Conservation (phyloP, 768 basidiomycete genomes). For the Boletus speciosus region DNA sequence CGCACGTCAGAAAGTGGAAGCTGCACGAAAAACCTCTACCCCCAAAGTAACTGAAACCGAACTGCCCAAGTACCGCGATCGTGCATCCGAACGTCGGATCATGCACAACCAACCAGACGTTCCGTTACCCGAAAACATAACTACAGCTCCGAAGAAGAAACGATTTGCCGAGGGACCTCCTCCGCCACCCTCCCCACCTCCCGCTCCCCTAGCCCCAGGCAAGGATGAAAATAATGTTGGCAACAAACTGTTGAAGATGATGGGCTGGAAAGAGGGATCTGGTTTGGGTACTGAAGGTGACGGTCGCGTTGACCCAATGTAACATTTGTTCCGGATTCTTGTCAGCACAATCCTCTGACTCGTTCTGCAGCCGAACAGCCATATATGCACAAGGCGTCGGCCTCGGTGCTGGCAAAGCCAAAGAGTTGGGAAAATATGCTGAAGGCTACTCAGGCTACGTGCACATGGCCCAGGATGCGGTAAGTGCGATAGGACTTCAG, state of each 20-base stretch:
- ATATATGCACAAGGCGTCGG: slow-evolving; percentile 88
- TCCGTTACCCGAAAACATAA: slow-evolving; percentile 56
- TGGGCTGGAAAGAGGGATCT: slow-evolving; percentile 94
- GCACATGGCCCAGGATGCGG: slow-evolving; percentile 68
- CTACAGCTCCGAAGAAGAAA: slow-evolving; percentile 38
- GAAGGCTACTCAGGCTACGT: slow-evolving; percentile 71
- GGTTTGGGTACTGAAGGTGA: slow-evolving; percentile 82
- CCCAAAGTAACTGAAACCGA: slow-evolving; percentile 34
- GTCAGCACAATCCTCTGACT: slow-evolving; percentile 6
- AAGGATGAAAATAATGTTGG: slow-evolving; percentile 86
- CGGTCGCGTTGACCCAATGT: slow-evolving; percentile 88
- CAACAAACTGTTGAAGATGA: slow-evolving; percentile 91
- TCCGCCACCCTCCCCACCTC: slow-evolving; percentile 57
- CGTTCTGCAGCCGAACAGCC: slow-evolving; percentile 61
- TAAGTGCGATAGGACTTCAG: slow-evolving; percentile 34
- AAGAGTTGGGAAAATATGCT: slow-evolving; percentile 69
- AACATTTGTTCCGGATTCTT: slow-evolving; percentile 14
- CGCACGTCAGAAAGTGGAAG: slow-evolving; percentile 63
- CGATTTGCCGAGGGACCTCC: slow-evolving; percentile 54
- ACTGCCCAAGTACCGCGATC: slow-evolving; percentile 88
- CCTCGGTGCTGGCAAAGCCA: slow-evolving; percentile 88
- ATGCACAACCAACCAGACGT: slow-evolving; percentile 91
- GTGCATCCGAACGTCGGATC: slow-evolving; percentile 86
- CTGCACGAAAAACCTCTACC: slow-evolving; percentile 37
- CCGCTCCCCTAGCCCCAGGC: slow-evolving; percentile 63